phyloP scores from a whole-genome alignment of 352 stramenopile species.

The Bremia lactucae region DNA sequence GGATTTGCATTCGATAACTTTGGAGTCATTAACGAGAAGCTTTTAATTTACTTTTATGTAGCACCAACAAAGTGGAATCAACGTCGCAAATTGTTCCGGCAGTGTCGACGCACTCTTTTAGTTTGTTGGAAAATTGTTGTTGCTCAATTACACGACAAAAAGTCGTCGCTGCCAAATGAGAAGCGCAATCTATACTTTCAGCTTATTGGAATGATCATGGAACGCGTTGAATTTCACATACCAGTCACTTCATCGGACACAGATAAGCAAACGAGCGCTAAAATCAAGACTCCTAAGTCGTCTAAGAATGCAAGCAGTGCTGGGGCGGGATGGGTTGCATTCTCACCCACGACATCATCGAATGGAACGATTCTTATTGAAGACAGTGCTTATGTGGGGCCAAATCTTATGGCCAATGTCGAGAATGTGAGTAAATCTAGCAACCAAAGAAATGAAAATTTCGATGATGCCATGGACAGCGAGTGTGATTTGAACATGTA shows the following conservation, averaged over 20 bases:
- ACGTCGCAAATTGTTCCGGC: slow-evolving; percentile 34
- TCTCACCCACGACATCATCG: slow-evolving; percentile 19
- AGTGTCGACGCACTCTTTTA: slow-evolving; percentile 47
- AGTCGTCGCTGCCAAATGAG: slow-evolving; percentile 14
- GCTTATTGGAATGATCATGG: slow-evolving; percentile 46
- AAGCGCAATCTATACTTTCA: slow-evolving; percentile 55
- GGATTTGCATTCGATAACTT: background rate
- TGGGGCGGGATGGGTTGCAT: slow-evolving; percentile 17
- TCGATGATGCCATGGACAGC: slow-evolving; percentile 26
- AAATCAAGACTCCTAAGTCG: slow-evolving; percentile 8
- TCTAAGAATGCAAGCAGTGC: slow-evolving; percentile 5
- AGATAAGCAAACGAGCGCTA: background rate
- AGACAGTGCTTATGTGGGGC: slow-evolving; percentile 1
- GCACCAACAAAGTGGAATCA: slow-evolving; percentile 10
- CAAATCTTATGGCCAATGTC: slow-evolving; percentile 6
- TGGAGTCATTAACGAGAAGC: background rate
- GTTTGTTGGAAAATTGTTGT: slow-evolving; percentile 60
- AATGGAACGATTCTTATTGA: background rate
- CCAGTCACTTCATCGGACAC: slow-evolving; percentile 6
- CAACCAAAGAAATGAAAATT: slow-evolving; percentile 13
- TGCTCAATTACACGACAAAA: slow-evolving; percentile 46
- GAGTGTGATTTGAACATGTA: slow-evolving; percentile 55
- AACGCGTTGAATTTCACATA: slow-evolving; percentile 60
- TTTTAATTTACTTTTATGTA: background rate
- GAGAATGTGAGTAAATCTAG: slow-evolving; percentile 15